Evolutionary conservation across 495 filamentous ascomycete species (phyloP), one percentile per base, ranked within the genome.

Genomic region (Opeltia flavorubescens): DNA sequence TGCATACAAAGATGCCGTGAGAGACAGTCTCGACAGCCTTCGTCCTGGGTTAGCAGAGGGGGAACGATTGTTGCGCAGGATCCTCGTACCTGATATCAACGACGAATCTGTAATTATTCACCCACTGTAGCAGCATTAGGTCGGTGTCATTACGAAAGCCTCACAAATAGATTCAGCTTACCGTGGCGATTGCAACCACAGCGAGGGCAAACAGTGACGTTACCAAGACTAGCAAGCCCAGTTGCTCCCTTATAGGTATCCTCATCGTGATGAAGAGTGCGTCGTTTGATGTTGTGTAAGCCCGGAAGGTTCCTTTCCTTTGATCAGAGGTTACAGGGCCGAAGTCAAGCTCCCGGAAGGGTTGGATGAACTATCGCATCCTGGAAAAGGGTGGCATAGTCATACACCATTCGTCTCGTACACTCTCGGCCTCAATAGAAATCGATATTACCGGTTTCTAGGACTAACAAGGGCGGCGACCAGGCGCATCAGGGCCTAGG

Each of bases 1-100:
- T 23, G 87, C 80, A 61, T 94, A 94, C 58, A 94, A 75, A 11
- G 80, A 84, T 13, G 89, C 89, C 2, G 84, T 84, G 42, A 94
- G 72, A 24, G 80, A 64, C 26, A 94, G 74, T 29, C 75, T 71
- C 36, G 67, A 66, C 0, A 66, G 63, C 49, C 71, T 75, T 9
- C 4, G 20, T 26, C 21, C 18, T 5, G 21, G 23, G 43, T 50
- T 21, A 58, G 48, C 25, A 18, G 15, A 18, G 15, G 27, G 34
- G 20, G 38, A 9, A 11, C 17, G n/a, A 20, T 41, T 23, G 41
- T 15, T 15, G 6, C 18, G 40, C 11, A 12, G 20, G 21, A 4
- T 29, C 15, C 52, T 63, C 65, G 58, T 67, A 74, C 72, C 70
- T 62, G 55, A 88, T 72, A 42, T 62, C 67, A 12, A 82, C 63